Percentiles rank a stretch among this genome's conserved stretches.
phyloP scores from a whole-genome alignment of 2,329 filamentous ascomycete genomes.

The Xylaria multiplex region DNA sequence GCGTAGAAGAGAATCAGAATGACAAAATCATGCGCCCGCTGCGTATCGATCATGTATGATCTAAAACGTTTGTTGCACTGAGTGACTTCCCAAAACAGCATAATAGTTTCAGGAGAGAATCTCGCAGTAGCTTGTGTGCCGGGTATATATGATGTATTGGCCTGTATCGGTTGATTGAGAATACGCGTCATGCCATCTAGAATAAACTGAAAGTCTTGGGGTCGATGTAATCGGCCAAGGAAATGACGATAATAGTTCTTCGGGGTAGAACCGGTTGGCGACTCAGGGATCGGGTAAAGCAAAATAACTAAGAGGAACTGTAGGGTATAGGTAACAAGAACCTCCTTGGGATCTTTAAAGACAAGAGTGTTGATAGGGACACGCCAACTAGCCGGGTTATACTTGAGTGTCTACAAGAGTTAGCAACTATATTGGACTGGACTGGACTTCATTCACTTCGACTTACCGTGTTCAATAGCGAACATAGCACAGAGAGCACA shows the following conservation, averaged over 20 bases:
- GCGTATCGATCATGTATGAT: constrained; percentile 96
- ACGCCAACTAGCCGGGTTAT: constrained; percentile 92
- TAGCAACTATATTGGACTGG: not conserved
- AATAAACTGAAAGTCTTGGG: constrained; percentile 97
- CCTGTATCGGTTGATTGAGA: constrained; percentile 90
- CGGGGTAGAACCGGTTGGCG: constrained; percentile 68
- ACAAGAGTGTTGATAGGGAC: constrained; percentile 94
- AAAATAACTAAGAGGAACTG: constrained; percentile 89
- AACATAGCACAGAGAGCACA: constrained; percentile 89
- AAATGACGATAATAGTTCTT: constrained; percentile 97
- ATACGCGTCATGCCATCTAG: constrained; percentile 94
- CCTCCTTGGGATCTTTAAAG: constrained; percentile 89
- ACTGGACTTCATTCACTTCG: constrained; percentile 6
- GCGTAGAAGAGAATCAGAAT: constrained; percentile 92
- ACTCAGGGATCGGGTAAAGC: constrained; percentile 88
- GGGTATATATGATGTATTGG: constrained; percentile 87
- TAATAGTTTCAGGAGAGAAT: constrained; percentile 94
- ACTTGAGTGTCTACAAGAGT: constrained; percentile 80
- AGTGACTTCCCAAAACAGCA: constrained; percentile 96
- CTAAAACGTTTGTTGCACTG: constrained; percentile 98
- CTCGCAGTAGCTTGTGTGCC: constrained; percentile 82
- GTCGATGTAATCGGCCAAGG: constrained; percentile 86
- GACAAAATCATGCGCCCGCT: constrained; percentile 91
- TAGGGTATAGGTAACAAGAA: constrained; percentile 89
- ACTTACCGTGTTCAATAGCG: constrained; percentile 88